Evolutionary conservation across 495 filamentous ascomycete species (phyloP), one percentile per base, ranked within the genome.

Genomic region (Aspergillus hancockii): DNA sequence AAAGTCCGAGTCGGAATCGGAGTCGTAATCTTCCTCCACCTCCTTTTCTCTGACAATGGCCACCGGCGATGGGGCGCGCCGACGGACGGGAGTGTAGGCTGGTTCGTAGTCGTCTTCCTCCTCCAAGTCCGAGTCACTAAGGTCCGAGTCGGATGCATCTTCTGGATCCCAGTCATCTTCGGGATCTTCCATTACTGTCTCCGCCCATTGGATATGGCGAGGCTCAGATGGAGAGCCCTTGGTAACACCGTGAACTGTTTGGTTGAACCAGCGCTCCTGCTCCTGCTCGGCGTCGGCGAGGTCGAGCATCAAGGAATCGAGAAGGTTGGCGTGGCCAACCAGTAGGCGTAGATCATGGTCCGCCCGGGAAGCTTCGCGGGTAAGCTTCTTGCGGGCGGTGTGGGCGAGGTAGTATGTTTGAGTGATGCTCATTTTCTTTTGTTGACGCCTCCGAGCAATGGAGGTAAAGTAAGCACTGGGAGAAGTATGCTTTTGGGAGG

Each of bases 201-300:
- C 90, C 45, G 90, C 88, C 90, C 91, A 96, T 85, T 93, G 88
- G 69, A 96, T 85, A 80, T 91, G 91, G 64, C 80, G 81, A 45
- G 87, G 80, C 60, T 83, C 80, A 54, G 81, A 75, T 54, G 77
- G 74, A 49, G 71, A 68, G 57, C 75, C 68, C 67, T 80, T 78
- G 72, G 73, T 75, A 64, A 90, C 91, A 66, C 88, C 89, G 71
- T 80, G 85, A 75, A 97, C 90, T 59, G 90, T 91, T 76, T 93
- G 87, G 84, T 97, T 92, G 87, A 97, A 98, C 95, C 95, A 98
- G 54, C 83, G 88, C 75, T 98, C 94, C 74, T 98, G 94, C 72
- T 98, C 92, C 60, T 86, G 84, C 80, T 98, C 95, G 68, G 95
- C 94, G 41, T 95, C 90, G 73, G 90, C 86, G 18, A 98, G 90